A percentile compares a stretch with the other conserved stretches of the same genome.
Conservation (phyloP, 2,329 filamentous ascomycete genomes). For the Leptographium galeiforme region DNA sequence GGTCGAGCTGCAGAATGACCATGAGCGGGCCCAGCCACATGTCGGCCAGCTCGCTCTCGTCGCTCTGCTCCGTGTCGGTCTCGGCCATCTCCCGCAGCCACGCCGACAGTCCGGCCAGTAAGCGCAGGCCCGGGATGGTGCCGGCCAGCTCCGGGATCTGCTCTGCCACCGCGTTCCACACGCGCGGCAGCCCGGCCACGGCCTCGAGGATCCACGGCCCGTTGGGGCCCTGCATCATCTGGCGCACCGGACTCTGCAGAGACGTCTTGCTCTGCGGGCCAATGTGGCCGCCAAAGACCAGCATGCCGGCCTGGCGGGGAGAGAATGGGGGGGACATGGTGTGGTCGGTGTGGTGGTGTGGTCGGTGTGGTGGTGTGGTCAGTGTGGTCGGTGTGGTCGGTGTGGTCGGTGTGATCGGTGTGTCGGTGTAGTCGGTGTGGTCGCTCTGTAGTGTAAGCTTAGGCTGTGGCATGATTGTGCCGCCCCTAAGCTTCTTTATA, state of each 20-base stretch:
- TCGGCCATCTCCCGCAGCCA: slow-evolving; percentile 12
- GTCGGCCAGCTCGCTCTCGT: neutral
- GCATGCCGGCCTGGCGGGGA: neutral
- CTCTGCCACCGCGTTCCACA: neutral
- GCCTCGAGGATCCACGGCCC: neutral
- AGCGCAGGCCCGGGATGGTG: neutral
- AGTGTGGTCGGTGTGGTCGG: too few relatives aligned
- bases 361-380: too few relatives aligned
- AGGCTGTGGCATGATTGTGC: too few relatives aligned
- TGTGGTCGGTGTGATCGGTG: too few relatives aligned
- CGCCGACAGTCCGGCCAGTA: neutral
- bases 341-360: neutral
- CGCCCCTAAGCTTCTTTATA: too few relatives aligned
- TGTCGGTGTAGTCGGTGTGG: too few relatives aligned
- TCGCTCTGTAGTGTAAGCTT: too few relatives aligned
- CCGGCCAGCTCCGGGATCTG: neutral
- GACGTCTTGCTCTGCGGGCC: neutral
- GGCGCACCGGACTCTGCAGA: neutral
- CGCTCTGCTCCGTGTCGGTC: neutral
- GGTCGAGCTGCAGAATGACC: slow-evolving; percentile 22
- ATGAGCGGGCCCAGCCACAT: slow-evolving; percentile 18
- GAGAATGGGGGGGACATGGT: too few relatives aligned
- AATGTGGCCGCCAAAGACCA: neutral
- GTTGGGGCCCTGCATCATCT: neutral
- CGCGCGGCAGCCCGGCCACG: neutral